These are phyloP conservation scores for Globisporangium abappressorium DNA, from an alignment of 352 stramenopile genomes.

Conservation along the genomic window DNA sequence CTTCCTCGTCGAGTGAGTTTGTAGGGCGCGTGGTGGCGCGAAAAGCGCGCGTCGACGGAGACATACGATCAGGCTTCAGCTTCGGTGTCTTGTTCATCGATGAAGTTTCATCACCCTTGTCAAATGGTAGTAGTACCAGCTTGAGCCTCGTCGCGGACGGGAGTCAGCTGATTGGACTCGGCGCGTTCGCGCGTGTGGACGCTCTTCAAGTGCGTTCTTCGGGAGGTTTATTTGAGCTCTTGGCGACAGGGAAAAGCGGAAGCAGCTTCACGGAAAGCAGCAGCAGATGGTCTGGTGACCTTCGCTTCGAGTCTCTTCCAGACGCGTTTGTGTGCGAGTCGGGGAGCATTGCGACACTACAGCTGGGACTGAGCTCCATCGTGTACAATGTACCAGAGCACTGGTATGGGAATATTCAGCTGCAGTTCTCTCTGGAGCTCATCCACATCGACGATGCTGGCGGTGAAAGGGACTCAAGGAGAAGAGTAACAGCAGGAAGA, in stretches of 20 bases:
- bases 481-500: background rate
- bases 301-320: background rate
- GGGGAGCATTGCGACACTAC: background rate
- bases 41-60: conserved; percentile 12
- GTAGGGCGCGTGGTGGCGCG: conserved; percentile 11
- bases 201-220: background rate
- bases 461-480: background rate
- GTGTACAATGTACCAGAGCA: conserved; percentile 4
- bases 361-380: background rate
- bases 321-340: conserved; percentile 11
- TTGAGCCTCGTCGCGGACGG: conserved; percentile 6
- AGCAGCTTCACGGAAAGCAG: background rate
- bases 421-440: conserved; percentile 12
- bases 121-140: background rate
- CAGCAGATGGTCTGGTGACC: conserved; percentile 7
- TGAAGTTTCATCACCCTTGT: background rate
- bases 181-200: conserved; percentile 18
- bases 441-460: background rate
- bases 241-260: background rate
- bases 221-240: conserved; percentile 12
- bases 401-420: conserved; percentile 9
- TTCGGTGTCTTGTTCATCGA: conserved; percentile 20
- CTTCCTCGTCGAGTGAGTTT: background rate
- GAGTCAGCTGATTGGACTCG: conserved; percentile 11
- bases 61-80: conserved; percentile 6